phyloP scores from a whole-genome alignment of 306 rosid species.

The Vicia villosa region DNA sequence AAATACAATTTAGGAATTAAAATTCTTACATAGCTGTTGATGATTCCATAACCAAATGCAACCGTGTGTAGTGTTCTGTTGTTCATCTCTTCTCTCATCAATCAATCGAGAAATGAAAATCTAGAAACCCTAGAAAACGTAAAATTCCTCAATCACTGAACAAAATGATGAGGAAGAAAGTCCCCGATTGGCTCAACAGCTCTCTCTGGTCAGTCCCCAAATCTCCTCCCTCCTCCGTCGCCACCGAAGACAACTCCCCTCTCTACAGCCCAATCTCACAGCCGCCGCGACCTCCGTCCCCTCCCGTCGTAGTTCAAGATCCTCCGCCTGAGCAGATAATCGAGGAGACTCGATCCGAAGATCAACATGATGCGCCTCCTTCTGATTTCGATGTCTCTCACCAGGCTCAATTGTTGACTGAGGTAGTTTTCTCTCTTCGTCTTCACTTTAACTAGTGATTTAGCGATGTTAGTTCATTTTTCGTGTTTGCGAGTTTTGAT shows the following conservation, averaged over 20 bases:
- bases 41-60: conserved; percentile 5
- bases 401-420: conserved; percentile 78
- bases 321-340: conserved; percentile 50
- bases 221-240: conserved; percentile 46
- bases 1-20: neutral
- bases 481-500: neutral
- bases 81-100: neutral
- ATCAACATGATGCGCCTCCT: conserved; percentile 40
- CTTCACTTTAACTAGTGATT: neutral
- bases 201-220: conserved; percentile 78
- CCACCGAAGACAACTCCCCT: conserved; percentile 31
- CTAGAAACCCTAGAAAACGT: conserved; percentile 31
- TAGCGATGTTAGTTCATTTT: neutral
- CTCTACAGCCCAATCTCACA: conserved; percentile 47
- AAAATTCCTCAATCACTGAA: neutral
- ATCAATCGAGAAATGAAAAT: conserved; percentile 5
- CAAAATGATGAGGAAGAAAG: conserved; percentile 77
- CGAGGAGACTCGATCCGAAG: conserved; percentile 39
- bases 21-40: neutral
- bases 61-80: neutral
- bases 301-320: conserved; percentile 41
- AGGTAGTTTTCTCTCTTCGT: conserved; percentile 46
- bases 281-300: conserved; percentile 50
- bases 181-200: conserved; percentile 98
- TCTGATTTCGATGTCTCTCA: conserved; percentile 69